These are phyloP conservation scores for Brassica rapa DNA, from an alignment of 345 rosid genomes.

Conservation along the genomic window DNA sequence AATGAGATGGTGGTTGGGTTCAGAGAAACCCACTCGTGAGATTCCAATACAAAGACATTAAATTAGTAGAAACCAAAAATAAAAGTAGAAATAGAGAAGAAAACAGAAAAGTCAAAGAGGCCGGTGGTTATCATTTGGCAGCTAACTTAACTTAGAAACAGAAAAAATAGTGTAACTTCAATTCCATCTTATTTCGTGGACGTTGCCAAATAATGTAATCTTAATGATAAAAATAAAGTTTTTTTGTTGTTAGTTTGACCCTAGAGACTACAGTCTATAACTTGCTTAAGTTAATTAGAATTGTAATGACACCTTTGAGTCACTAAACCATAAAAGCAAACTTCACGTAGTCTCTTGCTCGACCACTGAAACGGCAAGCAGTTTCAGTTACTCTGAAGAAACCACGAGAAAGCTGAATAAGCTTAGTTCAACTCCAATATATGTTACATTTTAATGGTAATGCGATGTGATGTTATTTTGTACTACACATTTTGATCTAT, in stretches of 20 bases:
- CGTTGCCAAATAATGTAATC: background rate
- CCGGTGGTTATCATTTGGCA: conserved; percentile 23
- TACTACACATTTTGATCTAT: conserved; percentile 25
- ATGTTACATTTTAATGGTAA: background rate
- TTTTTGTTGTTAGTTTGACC: background rate
- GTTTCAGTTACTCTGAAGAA: background rate
- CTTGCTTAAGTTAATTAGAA: background rate
- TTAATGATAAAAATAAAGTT: background rate
- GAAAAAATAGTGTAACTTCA: background rate
- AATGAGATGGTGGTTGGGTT: conserved; percentile 31
- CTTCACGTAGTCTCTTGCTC: background rate
- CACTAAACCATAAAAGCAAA: background rate
- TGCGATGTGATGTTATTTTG: background rate
- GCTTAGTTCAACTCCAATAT: background rate
- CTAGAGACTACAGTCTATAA: background rate
- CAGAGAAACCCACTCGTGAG: conserved; percentile 25
- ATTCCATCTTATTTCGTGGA: conserved; percentile 16
- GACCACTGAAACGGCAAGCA: conserved; percentile 17
- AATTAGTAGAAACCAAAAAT: conserved; percentile 26
- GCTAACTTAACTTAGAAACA: conserved; percentile 31
- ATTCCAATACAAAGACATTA: conserved; percentile 29
- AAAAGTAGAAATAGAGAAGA: background rate
- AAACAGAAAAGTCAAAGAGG: background rate
- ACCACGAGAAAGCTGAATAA: conserved; percentile 3
- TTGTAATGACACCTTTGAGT: background rate